Conservation (phyloP, 257 asterid genomes). For the Prunella vulgaris region DNA sequence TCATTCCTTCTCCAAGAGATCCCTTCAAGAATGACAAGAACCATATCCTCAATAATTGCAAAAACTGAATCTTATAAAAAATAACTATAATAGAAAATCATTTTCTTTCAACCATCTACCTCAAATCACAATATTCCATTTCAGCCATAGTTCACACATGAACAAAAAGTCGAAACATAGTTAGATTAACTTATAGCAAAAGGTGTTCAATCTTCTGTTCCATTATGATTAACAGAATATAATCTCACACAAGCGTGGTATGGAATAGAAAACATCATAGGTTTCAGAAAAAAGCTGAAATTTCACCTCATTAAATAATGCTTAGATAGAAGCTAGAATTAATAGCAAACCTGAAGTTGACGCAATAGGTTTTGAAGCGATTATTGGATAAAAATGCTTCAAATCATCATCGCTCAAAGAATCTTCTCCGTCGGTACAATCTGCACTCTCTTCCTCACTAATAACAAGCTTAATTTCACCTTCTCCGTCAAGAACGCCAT, state of each 20-base stretch:
- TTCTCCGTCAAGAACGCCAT: constrained; percentile 31
- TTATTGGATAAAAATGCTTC: constrained; percentile 18
- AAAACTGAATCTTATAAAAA: background rate
- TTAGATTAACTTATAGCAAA: background rate
- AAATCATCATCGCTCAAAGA: constrained; percentile 26
- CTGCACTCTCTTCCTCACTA: constrained; percentile 29
- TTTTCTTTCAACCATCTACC: background rate
- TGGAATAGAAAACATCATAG: background rate
- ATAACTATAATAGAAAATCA: background rate
- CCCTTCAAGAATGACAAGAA: background rate
- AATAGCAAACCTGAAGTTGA: constrained; percentile 43
- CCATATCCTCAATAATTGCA: background rate
- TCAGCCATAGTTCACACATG: background rate
- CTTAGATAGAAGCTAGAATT: background rate
- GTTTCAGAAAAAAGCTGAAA: background rate
- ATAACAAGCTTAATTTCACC: constrained; percentile 23
- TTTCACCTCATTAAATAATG: background rate
- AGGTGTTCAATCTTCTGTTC: background rate
- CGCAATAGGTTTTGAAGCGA: constrained; percentile 21
- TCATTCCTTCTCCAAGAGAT: background rate
- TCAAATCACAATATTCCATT: background rate
- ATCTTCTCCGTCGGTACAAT: constrained; percentile 22
- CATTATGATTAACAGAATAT: background rate
- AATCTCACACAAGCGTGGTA: too few species aligned
- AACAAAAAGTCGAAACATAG: background rate